These are phyloP conservation scores for Cladophialophora psammophila DNA, from an alignment of 2,329 filamentous ascomycete genomes.

Conservation along the genomic window DNA sequence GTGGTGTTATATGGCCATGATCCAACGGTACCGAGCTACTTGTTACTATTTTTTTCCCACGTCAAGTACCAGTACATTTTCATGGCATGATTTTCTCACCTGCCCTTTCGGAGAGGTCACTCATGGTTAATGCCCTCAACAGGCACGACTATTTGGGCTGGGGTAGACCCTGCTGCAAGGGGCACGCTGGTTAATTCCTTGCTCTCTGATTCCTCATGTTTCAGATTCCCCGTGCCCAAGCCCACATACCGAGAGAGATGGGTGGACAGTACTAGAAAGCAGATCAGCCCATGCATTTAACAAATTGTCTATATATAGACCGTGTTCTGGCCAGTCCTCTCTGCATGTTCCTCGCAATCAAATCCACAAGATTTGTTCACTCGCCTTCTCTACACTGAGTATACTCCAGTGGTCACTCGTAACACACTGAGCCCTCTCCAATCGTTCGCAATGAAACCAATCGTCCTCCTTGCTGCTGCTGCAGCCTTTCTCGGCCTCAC, in stretches of 20 bases:
- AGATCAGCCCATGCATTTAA: neutral
- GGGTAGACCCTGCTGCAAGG: neutral
- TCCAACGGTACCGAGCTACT: neutral
- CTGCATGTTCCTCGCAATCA: neutral
- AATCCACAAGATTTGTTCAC: neutral
- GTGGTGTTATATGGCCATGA: neutral
- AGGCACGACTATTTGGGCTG: neutral
- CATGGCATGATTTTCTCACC: neutral
- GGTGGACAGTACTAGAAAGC: neutral
- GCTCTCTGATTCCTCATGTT: neutral
- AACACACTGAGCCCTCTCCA: neutral
- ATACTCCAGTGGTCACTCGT: neutral
- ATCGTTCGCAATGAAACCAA: conserved; percentile 5
- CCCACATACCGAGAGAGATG: too few species aligned
- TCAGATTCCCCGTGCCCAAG: neutral
- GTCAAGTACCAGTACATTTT: neutral
- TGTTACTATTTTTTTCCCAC: neutral
- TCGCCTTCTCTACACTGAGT: neutral
- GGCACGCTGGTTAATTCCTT: neutral
- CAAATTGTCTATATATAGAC: neutral
- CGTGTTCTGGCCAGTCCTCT: neutral
- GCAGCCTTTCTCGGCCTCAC: neutral
- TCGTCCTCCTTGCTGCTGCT: neutral
- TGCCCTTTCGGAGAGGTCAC: neutral
- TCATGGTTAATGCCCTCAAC: neutral